Percentiles rank a stretch among this genome's conserved stretches.
Evolutionary conservation across 345 rosid species (phyloP).

Genomic region (Eucalyptus shirleyi): DNA sequence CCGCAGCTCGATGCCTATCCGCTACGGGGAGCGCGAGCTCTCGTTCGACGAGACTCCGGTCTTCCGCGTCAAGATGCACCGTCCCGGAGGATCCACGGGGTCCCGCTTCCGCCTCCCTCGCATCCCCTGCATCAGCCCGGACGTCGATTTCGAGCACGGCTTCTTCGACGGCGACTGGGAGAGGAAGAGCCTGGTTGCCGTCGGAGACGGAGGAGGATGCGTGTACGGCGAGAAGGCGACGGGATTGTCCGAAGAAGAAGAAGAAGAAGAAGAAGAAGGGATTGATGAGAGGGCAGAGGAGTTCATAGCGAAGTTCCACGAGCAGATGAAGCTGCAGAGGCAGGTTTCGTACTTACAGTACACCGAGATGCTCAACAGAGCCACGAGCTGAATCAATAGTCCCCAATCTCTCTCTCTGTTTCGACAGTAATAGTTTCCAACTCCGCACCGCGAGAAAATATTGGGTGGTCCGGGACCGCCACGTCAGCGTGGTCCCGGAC

Average conservation of each 20-base stretch:
- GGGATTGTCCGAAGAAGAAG: slow-evolving; percentile 12
- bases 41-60: slow-evolving; percentile 82
- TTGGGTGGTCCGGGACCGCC: too few species aligned
- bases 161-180: slow-evolving; percentile 12
- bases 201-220: background rate
- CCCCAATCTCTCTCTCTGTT: background rate
- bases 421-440: background rate
- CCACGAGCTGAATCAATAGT: background rate
- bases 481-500: too few species aligned
- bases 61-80: slow-evolving; percentile 50
- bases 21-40: slow-evolving; percentile 56
- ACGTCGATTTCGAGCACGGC: slow-evolving; percentile 40
- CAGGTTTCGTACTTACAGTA: slow-evolving; percentile 54
- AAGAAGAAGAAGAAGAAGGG: slow-evolving; percentile 56
- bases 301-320: slow-evolving; percentile 69
- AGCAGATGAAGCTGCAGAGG: slow-evolving; percentile 75
- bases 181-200: slow-evolving; percentile 2
- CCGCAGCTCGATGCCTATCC: background rate
- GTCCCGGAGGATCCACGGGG: slow-evolving; percentile 49
- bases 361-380: slow-evolving; percentile 7
- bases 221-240: slow-evolving; percentile 1
- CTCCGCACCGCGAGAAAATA: background rate
- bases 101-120: slow-evolving; percentile 21
- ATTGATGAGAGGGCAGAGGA: slow-evolving; percentile 78
- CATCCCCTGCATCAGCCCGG: slow-evolving; percentile 63